Base-by-base conservation (phyloP, 2,329 filamentous ascomycete species). In the Epichloe hybrida region DNA sequence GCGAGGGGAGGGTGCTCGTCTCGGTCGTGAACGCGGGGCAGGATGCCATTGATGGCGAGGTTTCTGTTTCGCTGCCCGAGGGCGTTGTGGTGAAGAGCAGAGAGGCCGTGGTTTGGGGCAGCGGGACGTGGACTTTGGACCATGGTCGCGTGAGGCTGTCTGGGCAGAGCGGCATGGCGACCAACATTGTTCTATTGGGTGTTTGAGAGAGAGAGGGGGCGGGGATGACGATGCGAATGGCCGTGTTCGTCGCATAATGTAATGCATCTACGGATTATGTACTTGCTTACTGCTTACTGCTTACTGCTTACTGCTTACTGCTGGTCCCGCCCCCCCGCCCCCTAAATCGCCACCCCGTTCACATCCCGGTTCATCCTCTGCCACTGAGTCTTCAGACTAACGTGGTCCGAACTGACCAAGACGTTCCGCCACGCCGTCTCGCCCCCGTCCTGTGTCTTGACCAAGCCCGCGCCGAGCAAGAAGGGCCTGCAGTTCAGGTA, bases 401-500 rank as follows among this genome's bases (percentile, higher is more conserved):
- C 58, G 31, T 53, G 57, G 48, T 68, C 57, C 0, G 62, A 63
- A 46, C 54, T 61, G 1, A 70, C 67, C 38, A 70, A 57, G 2
- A 64, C 56, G 21, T 63, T 66, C 20, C 59, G 56, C 66, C 66
- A 70, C 15, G 48, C 56, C 46, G 60, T 57, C 17, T 21, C 31
- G 11, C 5, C 43, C n/a, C 23, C 42, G 15, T 34, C 52, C 6
- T 58, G 52, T 6, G 58, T 58, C 50, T 53, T 58, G 20, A 65
- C 59, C 8, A 57, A 53, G 0, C 59, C 57, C 3, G 55, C 56
- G 2, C 67, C 71, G 47, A 73, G 51, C 38, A 71, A 49, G 4
- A 62, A 52, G 1, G 70, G 70, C 49, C 57, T 61, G 55, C 68
- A 69, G 52, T 75, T 72, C 7, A 68, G 54, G 56, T 79, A 78